Percentiles rank a stretch among this genome's conserved stretches.
These are phyloP conservation scores for Globisporangium spiculum DNA, from an alignment of 352 stramenopile species.

Conservation along the genomic window DNA sequence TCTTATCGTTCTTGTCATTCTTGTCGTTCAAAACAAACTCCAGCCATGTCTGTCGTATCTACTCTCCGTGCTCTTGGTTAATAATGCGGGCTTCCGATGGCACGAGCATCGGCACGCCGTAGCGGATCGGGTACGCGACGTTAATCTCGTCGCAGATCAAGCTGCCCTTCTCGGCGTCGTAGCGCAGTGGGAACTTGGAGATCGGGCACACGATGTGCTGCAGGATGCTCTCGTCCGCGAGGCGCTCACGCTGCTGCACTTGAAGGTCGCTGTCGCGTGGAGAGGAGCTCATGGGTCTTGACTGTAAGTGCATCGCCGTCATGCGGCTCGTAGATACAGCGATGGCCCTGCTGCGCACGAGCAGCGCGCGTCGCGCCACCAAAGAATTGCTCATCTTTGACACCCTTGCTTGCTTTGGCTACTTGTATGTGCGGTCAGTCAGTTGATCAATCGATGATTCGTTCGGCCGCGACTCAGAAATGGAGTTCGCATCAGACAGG, in stretches of 20 bases:
- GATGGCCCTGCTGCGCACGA: constrained; percentile 1
- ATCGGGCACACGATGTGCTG: constrained; percentile 83
- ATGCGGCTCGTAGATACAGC: neutral
- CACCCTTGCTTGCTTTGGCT: neutral
- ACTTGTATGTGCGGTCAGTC: constrained; percentile 2
- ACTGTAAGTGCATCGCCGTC: neutral
- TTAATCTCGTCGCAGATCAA: constrained; percentile 82
- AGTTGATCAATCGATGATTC: constrained; percentile 12
- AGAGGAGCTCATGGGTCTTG: neutral
- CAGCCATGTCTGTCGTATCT: neutral
- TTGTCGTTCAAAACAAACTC: neutral
- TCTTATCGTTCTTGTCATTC: neutral
- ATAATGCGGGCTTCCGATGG: constrained; percentile 72
- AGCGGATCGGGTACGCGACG: constrained; percentile 82
- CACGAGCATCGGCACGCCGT: constrained; percentile 69
- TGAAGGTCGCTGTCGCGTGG: neutral
- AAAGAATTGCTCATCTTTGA: constrained; percentile 4
- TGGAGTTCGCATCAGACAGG: neutral
- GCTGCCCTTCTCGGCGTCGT: constrained; percentile 50
- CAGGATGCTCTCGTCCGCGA: constrained; percentile 68
- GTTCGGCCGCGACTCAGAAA: neutral
- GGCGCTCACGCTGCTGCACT: constrained; percentile 18
- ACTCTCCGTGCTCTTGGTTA: constrained; percentile 17
- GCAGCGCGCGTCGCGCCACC: constrained; percentile 5
- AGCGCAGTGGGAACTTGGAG: constrained; percentile 80